Evolutionary conservation across 306 rosid species (phyloP), one percentile per base, ranked within the genome.

Genomic region (Albizia julibrissin): DNA sequence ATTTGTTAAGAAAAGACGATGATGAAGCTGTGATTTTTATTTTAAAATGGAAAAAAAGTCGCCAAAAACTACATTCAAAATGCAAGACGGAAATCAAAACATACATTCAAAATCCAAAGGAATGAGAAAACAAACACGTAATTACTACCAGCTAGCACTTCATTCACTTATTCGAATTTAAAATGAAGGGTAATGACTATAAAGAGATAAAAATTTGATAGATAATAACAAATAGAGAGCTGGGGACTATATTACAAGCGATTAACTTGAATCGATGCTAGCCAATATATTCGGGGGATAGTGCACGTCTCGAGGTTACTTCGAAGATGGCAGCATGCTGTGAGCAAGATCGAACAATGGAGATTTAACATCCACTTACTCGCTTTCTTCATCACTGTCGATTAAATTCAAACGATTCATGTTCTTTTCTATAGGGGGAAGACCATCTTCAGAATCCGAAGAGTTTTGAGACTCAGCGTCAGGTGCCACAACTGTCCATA

Each of bases 391-490:
- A 14, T 71, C 75, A 71, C 75, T 71, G 16, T 71, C 56, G 11
- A 71, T 44, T 24, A 24, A 74, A 84, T 31, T 85, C 90, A 91
- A 86, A 86, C 88, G 99, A 84, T 95, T 95, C 91, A 89, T 88
- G 80, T 95, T 95, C 90, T 33, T 92, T 87, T 93, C 99, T 31
- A 93, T 91, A 27, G 99, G 98, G 7, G 99, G 97, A 84, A 93
- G 96, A 72, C 93, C 98, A 21, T 92, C 97, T 11, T 93, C 95
- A 4, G 83, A 43, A 43, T 71, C 75, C 24, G 58, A 81, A 31
- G 93, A 90, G 79, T 74, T 77, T 72, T 82, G 86, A 16, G 79
- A 90, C 67, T 86, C 91, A 22, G 18, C 14, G 43, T 42, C 87
- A 44, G 74, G 69, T 43, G 85, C 59, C 67, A 13, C 56, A 3